Base-by-base conservation (phyloP, 257 asterid genomes). In the Nicotiana sylvestris region DNA sequence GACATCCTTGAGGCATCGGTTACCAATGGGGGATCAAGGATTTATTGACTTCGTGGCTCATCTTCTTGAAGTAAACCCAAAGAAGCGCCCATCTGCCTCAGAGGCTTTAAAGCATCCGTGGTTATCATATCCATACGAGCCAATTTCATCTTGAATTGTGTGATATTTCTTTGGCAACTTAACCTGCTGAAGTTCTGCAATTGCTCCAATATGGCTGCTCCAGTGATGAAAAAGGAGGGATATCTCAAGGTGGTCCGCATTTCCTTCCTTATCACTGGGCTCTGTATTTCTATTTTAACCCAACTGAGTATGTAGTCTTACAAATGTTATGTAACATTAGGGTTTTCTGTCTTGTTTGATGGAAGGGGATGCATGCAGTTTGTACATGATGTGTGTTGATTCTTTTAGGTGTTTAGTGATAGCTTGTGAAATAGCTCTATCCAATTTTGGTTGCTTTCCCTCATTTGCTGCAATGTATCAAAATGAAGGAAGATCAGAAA, bases 1-100 rank as follows among this genome's bases (percentile, higher is more conserved):
- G 91, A 90, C 99, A 29, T 94, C 99, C 85, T 87, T 96, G 66
- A 94, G 98, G 83, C 97, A 92, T 89, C 92, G 99, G 25, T 86
- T 94, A 88, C 99, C 99, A 66, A 96, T 96, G 99, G 99, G 98
- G 68, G 98, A 96, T 85, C 99, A 96, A 88, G 98, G 99, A 32
- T 96, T 96, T 88, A 91, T 94, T 2, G 97, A 94, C 88, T 96
- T 94, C 55, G 97, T 92, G 83, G 90, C 85, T 86, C 92, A 94
- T 89, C 90, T 96, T 65, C 97, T 96, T 6, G 98, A 96, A 88
- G 88, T 92, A 46, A 91, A 94, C 90, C 99, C 98, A 11, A 86
- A 86, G 77, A 94, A 89, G 86, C 90, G 99, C 66, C 99, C 97
- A 32, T 92, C 99, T 76, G 99, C 98, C 35, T 82, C 95, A 37